Evolutionary conservation across 441 rosid species (phyloP), one percentile per base, ranked within the genome.

Genomic region (Aquilaria agallochum): DNA sequence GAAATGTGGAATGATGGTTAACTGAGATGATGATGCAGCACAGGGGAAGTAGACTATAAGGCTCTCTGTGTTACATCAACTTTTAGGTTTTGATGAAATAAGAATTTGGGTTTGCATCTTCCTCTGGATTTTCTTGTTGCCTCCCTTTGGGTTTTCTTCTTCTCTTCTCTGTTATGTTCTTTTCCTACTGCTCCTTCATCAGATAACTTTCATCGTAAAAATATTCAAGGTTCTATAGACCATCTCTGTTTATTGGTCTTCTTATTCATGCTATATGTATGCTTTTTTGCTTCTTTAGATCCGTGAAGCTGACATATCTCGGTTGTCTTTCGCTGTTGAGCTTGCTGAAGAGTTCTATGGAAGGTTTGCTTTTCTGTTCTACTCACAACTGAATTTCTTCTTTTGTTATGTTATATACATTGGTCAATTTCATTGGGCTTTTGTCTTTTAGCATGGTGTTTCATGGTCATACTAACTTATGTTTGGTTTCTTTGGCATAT

Each of bases 271-370:
- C 60, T 52, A 20, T 32, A 46, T 66, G 53, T 58, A 53, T 69
- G 50, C 69, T 30, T 65, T 58, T 11, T 58, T 64, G 49, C 58
- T 56, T 73, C 73, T 78, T 69, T 79, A 95, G 99, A 84, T 92
- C 52, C 92, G 98, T 33, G 97, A 95, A 84, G 99, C 99, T 76
- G 99, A 95, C 63, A 89, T 95, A 77, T 92, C 98, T 62, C 86
- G 98, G 59, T 80, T 95, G 64, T 95, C 99, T 74, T 95, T 95
- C 79, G 99, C 99, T 68, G 96, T 90, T 69, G 99, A 95, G 78
- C 91, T 95, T 68, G 99, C 99, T 63, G 99, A 95, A 82, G 99
- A 95, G 73, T 95, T 92, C 77, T 95, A 95, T 75, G 99, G 97
- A 81, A 95, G 99, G 97, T 89, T 70, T 74, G 74, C 15, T 54